Percentiles rank a stretch among this genome's conserved stretches.
These are phyloP conservation scores for Halophytophthora batemanensis DNA, from an alignment of 352 stramenopile genomes.

Conservation along the genomic window DNA sequence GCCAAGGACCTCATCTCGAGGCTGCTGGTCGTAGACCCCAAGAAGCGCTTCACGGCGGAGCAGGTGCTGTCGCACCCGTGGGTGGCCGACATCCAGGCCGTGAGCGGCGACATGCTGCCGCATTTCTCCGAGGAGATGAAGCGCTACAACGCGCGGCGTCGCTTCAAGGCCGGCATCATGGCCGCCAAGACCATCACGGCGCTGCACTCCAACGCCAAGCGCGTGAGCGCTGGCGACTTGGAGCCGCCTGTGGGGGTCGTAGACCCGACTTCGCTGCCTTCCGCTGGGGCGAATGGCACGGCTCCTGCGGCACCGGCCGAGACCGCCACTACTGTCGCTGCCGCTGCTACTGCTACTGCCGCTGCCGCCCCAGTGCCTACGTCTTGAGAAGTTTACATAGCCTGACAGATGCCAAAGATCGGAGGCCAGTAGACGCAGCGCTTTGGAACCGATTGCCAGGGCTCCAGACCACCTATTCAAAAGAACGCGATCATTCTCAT, in stretches of 20 bases:
- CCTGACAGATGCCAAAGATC: no score
- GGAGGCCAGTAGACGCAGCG: no score
- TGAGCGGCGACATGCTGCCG: conserved; percentile 73
- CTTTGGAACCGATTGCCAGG: no score
- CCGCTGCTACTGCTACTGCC: no score
- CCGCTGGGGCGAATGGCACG: conserved; percentile 14
- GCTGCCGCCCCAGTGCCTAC: no score
- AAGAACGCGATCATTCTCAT: no score
- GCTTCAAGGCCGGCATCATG: conserved; percentile 82
- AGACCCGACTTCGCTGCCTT: conserved; percentile 10
- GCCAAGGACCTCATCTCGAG: conserved; percentile 92
- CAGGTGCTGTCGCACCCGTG: conserved; percentile 82
- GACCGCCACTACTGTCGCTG: no score
- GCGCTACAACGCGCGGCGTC: conserved; percentile 78
- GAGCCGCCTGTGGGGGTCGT: conserved; percentile 21
- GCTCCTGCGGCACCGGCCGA: neutral
- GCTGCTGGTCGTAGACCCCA: conserved; percentile 89
- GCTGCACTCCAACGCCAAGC: conserved; percentile 47
- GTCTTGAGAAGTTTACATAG: no score
- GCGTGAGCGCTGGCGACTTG: conserved; percentile 32
- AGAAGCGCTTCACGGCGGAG: conserved; percentile 86
- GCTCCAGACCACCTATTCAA: no score
- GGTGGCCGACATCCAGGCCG: conserved; percentile 76
- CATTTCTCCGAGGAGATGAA: conserved; percentile 91
- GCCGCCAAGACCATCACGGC: conserved; percentile 66